Percentiles rank a stretch among this genome's conserved stretches.
Conservation (phyloP, 2,329 filamentous ascomycete species). For the Alternaria solani region DNA sequence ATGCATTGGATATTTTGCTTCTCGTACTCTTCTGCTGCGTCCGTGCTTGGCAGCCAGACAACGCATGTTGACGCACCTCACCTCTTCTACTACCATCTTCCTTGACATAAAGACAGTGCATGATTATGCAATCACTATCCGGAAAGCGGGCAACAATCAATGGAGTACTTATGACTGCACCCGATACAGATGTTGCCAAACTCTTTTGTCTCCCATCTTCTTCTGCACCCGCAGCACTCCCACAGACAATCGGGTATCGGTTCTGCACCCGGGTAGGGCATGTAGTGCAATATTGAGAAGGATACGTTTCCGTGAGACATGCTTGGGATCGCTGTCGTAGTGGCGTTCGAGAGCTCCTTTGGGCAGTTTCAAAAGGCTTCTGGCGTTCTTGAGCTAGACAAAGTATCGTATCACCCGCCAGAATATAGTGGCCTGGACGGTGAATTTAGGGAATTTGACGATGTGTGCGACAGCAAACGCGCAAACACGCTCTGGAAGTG, state of each 20-base stretch:
- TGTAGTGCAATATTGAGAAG: neutral
- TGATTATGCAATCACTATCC: neutral
- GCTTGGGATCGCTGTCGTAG: neutral
- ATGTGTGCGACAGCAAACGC: neutral
- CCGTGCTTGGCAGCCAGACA: neutral
- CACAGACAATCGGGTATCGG: constrained; percentile 20
- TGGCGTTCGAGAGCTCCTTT: neutral
- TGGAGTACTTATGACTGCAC: constrained; percentile 18
- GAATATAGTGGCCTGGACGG: neutral
- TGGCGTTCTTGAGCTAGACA: neutral
- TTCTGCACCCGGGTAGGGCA: constrained; percentile 18
- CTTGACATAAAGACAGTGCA: neutral
- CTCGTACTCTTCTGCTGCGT: neutral
- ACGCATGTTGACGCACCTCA: neutral
- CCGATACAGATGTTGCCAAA: constrained; percentile 22
- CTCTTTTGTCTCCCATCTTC: constrained; percentile 22
- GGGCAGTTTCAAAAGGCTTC: neutral
- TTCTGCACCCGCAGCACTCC: constrained; percentile 23
- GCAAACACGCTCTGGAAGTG: neutral
- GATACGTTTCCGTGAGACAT: neutral
- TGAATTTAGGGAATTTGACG: neutral
- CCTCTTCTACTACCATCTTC: neutral
- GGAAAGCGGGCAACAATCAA: constrained; percentile 20
- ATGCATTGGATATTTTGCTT: neutral
- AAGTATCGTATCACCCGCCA: neutral